phyloP scores from a whole-genome alignment of 2,329 filamentous ascomycete species.

The Didymella lethalis region DNA sequence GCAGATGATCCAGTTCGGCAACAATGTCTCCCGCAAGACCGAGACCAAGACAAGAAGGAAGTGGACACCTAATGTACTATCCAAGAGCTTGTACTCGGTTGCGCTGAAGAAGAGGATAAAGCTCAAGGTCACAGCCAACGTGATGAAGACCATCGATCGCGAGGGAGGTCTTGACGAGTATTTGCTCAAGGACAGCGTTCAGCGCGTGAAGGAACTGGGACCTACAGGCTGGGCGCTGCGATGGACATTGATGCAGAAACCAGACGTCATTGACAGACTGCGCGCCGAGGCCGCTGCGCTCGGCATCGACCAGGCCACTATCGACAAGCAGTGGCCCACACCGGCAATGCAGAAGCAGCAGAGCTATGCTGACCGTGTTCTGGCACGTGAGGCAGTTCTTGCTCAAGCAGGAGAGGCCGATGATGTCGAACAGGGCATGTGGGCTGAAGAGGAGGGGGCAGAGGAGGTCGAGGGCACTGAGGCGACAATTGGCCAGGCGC shows the following conservation, averaged over 20 bases:
- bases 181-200: conserved; percentile 79
- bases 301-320: conserved; percentile 64
- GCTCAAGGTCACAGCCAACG: conserved; percentile 73
- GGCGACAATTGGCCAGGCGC: conserved; percentile 3
- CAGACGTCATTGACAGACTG: conserved; percentile 70
- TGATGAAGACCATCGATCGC: conserved; percentile 74
- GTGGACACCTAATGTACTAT: conserved; percentile 77
- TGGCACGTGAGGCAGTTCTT: conserved; percentile 21
- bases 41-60: conserved; percentile 74
- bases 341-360: conserved; percentile 27
- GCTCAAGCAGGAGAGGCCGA: conserved; percentile 11
- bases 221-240: conserved; percentile 88
- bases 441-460: conserved; percentile 18
- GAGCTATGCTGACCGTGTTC: conserved; percentile 24
- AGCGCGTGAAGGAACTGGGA: conserved; percentile 83
- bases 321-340: conserved; percentile 45
- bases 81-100: conserved; percentile 71
- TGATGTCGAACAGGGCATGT: conserved; percentile 19
- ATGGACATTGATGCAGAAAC: conserved; percentile 87
- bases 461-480: conserved; percentile 26
- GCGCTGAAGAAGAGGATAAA: conserved; percentile 69
- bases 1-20: conserved; percentile 77
- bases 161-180: conserved; percentile 92
- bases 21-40: conserved; percentile 74
- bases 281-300: conserved; percentile 69